Conservation (phyloP, 176 grass and related monocot species). For the Neostapfia colusana region DNA sequence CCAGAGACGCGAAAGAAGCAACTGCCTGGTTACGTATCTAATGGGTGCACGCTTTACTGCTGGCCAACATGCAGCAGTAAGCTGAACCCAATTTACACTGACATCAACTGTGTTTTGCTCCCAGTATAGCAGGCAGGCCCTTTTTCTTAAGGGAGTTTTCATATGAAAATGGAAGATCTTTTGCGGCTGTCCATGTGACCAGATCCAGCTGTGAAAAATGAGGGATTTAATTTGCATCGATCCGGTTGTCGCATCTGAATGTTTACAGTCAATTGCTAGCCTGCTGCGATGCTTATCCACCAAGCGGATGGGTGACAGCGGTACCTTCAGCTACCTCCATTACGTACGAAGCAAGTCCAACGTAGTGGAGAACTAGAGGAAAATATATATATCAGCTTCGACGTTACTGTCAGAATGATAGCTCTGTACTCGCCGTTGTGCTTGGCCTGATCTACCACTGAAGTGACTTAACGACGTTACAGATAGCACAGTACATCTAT, state of each 20-base stretch:
- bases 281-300: background rate
- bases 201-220: background rate
- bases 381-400: conserved; percentile 27
- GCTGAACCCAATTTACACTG: background rate
- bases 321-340: conserved; percentile 21
- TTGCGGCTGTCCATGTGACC: background rate
- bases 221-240: background rate
- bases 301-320: conserved; percentile 21
- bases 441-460: conserved; percentile 23
- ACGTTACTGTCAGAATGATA: conserved; percentile 42
- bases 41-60: conserved; percentile 26
- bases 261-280: background rate
- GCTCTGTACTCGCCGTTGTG: background rate
- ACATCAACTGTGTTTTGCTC: background rate
- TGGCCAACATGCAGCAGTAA: background rate
- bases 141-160: background rate
- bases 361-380: conserved; percentile 33
- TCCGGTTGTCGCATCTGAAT: background rate
- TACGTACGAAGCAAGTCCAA: conserved; percentile 32
- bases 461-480: conserved; percentile 8
- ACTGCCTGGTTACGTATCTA: too few relatives aligned
- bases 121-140: background rate
- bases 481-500: background rate
- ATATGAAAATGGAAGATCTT: background rate
- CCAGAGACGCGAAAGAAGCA: conserved; percentile 20